phyloP scores from a whole-genome alignment of 768 basidiomycete genomes.

The Naganishia kalamii region DNA sequence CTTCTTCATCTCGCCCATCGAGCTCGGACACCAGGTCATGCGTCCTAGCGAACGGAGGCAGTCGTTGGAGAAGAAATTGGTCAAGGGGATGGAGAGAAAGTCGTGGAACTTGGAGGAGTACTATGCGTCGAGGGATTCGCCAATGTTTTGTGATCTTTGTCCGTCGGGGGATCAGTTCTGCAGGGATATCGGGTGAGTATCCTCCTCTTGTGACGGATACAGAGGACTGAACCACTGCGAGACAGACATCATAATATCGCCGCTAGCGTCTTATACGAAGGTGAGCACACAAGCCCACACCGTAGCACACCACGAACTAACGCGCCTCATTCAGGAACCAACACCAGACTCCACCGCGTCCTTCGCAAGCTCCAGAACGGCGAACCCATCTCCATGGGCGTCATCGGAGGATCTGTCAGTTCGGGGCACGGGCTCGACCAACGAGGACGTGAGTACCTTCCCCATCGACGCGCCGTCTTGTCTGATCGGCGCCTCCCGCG shows the following conservation, averaged over 20 bases:
- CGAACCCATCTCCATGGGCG: slow-evolving; percentile 11
- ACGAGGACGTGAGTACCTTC: background rate
- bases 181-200: slow-evolving; percentile 2
- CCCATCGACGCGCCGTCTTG: background rate
- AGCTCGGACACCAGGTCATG: background rate
- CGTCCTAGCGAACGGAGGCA: background rate
- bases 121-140: background rate
- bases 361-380: slow-evolving; percentile 8
- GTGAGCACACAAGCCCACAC: background rate
- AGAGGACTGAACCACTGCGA: background rate
- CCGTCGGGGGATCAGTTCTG: slow-evolving; percentile 4
- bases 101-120: background rate
- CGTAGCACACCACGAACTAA: background rate
- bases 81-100: background rate
- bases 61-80: too few species aligned
- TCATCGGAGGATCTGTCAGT: slow-evolving; percentile 13
- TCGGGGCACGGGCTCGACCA: slow-evolving; percentile 14
- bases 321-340: background rate
- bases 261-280: slow-evolving; percentile 4
- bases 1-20: background rate
- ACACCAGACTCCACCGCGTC: slow-evolving; percentile 2
- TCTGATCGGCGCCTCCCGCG: too few species aligned
- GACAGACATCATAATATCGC: slow-evolving; percentile 15
- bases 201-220: too few species aligned
- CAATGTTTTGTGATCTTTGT: slow-evolving; percentile 9